Evolutionary conservation across 768 basidiomycete species (phyloP).

Genomic region (Inosperma sp.): DNA sequence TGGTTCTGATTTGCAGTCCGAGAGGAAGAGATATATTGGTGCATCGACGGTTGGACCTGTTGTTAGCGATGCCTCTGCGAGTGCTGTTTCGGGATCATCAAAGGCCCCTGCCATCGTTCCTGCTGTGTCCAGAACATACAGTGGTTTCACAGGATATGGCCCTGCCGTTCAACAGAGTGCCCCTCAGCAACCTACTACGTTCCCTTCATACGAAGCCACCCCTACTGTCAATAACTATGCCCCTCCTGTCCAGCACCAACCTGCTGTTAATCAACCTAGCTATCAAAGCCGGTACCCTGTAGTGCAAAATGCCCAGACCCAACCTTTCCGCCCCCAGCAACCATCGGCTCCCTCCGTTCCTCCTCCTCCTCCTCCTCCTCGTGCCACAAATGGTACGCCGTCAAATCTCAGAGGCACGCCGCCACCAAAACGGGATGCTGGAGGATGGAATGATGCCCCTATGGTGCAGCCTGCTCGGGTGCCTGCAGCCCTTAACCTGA

Average conservation of each 20-base stretch:
- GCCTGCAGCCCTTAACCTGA: slow-evolving; percentile 43
- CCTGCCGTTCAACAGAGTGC: slow-evolving; percentile 19
- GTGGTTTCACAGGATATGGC: slow-evolving; percentile 20
- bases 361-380: slow-evolving; percentile 43
- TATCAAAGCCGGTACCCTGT: slow-evolving; percentile 32
- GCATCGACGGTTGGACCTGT: slow-evolving; percentile 27
- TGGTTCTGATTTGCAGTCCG: slow-evolving; percentile 35
- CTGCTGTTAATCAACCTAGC: neutral
- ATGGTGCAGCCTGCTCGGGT: slow-evolving; percentile 44
- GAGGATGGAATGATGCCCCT: slow-evolving; percentile 94
- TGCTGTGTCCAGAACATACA: slow-evolving; percentile 17
- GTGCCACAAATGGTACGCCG: slow-evolving; percentile 28
- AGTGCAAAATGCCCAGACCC: slow-evolving; percentile 28
- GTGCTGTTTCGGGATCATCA: slow-evolving; percentile 13
- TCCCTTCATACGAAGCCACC: slow-evolving; percentile 2
- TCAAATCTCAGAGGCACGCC: slow-evolving; percentile 25
- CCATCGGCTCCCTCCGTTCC: slow-evolving; percentile 34
- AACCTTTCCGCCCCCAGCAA: slow-evolving; percentile 34
- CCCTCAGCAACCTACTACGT: slow-evolving; percentile 10
- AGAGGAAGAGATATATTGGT: slow-evolving; percentile 36
- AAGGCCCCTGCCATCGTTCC: slow-evolving; percentile 18
- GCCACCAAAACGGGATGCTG: slow-evolving; percentile 64
- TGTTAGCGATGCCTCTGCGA: slow-evolving; percentile 16
- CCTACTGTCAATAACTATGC: slow-evolving; percentile 4
- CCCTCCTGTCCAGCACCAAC: slow-evolving; percentile 7